Percentiles rank a stretch among this genome's conserved stretches.
These are phyloP conservation scores for Mycena maculata DNA, from an alignment of 768 basidiomycete species.

Conservation along the genomic window DNA sequence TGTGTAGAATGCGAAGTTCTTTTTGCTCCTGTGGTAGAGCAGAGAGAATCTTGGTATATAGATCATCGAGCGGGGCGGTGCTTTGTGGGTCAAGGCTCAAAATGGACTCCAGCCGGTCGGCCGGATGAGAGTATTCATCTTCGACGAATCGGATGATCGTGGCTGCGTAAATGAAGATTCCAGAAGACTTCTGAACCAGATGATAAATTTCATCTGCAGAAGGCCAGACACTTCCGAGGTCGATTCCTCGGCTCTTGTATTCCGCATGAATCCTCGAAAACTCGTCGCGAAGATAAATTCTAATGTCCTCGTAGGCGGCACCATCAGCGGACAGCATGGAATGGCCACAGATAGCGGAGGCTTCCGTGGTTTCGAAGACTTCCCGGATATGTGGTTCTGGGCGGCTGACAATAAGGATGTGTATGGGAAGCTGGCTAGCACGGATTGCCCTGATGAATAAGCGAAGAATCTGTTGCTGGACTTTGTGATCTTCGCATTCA, in stretches of 20 bases:
- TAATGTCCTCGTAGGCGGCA: not conserved
- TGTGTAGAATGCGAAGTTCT: not conserved
- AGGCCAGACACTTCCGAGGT: not conserved
- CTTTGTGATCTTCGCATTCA: too few relatives aligned
- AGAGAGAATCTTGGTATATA: constrained; percentile 9
- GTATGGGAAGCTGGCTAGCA: not conserved
- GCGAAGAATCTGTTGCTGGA: not conserved
- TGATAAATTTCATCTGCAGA: not conserved
- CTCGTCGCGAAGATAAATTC: constrained; percentile 2
- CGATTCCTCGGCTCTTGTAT: not conserved
- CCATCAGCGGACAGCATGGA: not conserved
- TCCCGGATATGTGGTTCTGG: constrained; percentile 3
- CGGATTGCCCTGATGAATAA: not conserved
- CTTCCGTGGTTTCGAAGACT: not conserved
- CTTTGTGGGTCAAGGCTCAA: not conserved
- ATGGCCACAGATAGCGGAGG: not conserved
- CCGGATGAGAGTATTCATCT: constrained; percentile 1
- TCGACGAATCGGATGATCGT: constrained; percentile 8
- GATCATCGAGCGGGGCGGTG: constrained; percentile 5
- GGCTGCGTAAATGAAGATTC: not conserved
- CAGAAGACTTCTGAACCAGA: not conserved
- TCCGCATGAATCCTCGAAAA: not conserved
- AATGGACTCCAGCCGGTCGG: not conserved
- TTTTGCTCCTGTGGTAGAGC: not conserved
- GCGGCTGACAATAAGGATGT: not conserved